A percentile compares a stretch with the other conserved stretches of the same genome.
These are phyloP conservation scores for Pseudoscleropodium purum DNA, from an alignment of 225 moss, liverwort and hornwort species.

Conservation along the genomic window DNA sequence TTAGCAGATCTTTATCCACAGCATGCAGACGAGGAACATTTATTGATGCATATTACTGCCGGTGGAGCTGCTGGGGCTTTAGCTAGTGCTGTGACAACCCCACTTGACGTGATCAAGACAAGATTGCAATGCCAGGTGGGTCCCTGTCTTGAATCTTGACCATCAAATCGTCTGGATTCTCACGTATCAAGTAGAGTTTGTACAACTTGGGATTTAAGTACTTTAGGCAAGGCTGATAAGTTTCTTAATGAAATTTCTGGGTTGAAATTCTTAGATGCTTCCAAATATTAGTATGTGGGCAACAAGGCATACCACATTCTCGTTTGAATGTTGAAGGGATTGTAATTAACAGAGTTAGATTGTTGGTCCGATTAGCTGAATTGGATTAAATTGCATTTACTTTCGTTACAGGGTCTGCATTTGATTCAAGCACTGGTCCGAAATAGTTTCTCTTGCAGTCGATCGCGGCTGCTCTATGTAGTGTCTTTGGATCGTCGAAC, in stretches of 20 bases:
- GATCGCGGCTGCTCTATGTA: background rate
- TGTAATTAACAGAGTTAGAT: background rate
- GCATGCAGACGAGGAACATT: slow-evolving; percentile 62
- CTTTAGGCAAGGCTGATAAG: background rate
- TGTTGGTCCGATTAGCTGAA: background rate
- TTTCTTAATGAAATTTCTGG: background rate
- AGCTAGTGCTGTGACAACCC: slow-evolving; percentile 92
- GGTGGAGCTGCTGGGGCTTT: slow-evolving; percentile 94
- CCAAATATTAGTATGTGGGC: background rate
- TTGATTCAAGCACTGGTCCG: background rate
- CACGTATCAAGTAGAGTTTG: background rate
- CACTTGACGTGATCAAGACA: slow-evolving; percentile 86
- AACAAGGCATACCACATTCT: background rate
- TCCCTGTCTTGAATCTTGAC: background rate
- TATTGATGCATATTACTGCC: slow-evolving; percentile 74
- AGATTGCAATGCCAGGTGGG: slow-evolving; percentile 89
- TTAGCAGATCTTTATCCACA: slow-evolving; percentile 36
- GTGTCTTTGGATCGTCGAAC: background rate
- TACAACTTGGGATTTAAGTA: background rate
- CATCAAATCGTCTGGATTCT: background rate
- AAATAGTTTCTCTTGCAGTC: background rate
- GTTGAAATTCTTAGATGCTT: background rate
- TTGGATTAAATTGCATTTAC: background rate
- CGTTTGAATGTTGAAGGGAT: background rate
- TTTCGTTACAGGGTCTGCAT: background rate